Evolutionary conservation across 306 rosid genomes (phyloP), one percentile per base, ranked within the genome.

Genomic region (Dicorynia guianensis): DNA sequence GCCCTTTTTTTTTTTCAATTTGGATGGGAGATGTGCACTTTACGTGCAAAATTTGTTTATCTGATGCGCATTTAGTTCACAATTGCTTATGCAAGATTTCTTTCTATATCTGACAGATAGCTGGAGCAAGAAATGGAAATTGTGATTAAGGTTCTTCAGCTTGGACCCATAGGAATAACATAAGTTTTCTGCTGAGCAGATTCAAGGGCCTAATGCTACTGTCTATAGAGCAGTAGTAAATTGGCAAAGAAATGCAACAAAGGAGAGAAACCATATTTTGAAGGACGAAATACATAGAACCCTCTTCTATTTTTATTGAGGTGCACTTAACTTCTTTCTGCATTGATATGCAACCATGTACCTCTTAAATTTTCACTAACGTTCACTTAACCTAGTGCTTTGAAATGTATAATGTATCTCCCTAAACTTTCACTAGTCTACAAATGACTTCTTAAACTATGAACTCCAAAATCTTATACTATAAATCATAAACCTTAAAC

Each of bases 81-180:
- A 7, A 30, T n/a, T 80, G 40, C 68, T 76, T 54, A 71, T 57
- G 60, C 59, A 33, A 48, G 43, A 44, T 40, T 73, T 49, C 54
- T 57, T 67, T 79, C 15, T 70, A 53, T 30, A 44, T 73, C 52
- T 34, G 18, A 33, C 81, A 94, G 98, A 75, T 85, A 87, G 74
- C 75, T 90, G 75, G 98, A 95, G 76, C 92, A 82, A 77, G 98
- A 95, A 79, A 80, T 92, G 84, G 98, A 92, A 79, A 90, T 93
- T 74, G 98, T 92, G 74, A 57, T 90, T 30, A 87, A 88, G 76
- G 97, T 90, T 58, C 55, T 95, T 88, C 97, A 95, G 83, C 99
- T 97, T 56, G 97, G 99, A 80, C 97, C 98, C 15, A 67, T 96
- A 74, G 99, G 99, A 71, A 88, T 92, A 93, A 59, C 98, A 96